Evolutionary conservation across 2,329 filamentous ascomycete species (phyloP).

Genomic region (Arthrobotrys megalospora): DNA sequence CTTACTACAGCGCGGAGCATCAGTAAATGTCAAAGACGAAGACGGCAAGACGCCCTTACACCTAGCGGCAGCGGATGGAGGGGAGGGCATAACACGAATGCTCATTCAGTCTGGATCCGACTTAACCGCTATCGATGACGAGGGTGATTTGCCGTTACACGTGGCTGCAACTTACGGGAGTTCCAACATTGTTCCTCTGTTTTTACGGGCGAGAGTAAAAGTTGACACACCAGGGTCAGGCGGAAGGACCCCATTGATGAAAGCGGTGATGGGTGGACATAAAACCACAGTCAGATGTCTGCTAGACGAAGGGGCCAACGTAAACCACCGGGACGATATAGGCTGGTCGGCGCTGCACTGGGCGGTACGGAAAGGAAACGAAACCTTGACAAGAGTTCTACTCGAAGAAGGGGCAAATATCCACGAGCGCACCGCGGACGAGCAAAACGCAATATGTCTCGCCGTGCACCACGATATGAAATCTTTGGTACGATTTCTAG

Average conservation of each 20-base stretch:
- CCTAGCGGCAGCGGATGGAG: constrained; percentile 64
- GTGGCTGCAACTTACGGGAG: constrained; percentile 64
- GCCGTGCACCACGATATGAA: constrained; percentile 54
- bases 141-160: constrained; percentile 64
- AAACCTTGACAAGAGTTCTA: constrained; percentile 56
- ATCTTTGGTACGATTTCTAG: constrained; percentile 45
- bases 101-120: constrained; percentile 63
- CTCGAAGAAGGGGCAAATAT: constrained; percentile 61
- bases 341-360: constrained; percentile 58
- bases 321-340: constrained; percentile 40
- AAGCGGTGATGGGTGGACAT: constrained; percentile 56
- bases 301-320: constrained; percentile 52
- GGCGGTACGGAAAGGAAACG: constrained; percentile 53
- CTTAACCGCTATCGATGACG: constrained; percentile 62
- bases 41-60: constrained; percentile 65
- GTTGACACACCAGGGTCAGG: constrained; percentile 41
- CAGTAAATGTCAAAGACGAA: constrained; percentile 64
- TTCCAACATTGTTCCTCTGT: constrained; percentile 63
- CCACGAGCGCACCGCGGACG: constrained; percentile 47
- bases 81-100: constrained; percentile 63
- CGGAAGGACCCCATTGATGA: constrained; percentile 53
- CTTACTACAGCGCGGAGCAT: constrained; percentile 64
- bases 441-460: constrained; percentile 54
- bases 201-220: constrained; percentile 63
- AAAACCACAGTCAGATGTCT: constrained; percentile 47